Base-by-base conservation (phyloP, 2,329 filamentous ascomycete genomes). In the Trichoderma koningii region DNA sequence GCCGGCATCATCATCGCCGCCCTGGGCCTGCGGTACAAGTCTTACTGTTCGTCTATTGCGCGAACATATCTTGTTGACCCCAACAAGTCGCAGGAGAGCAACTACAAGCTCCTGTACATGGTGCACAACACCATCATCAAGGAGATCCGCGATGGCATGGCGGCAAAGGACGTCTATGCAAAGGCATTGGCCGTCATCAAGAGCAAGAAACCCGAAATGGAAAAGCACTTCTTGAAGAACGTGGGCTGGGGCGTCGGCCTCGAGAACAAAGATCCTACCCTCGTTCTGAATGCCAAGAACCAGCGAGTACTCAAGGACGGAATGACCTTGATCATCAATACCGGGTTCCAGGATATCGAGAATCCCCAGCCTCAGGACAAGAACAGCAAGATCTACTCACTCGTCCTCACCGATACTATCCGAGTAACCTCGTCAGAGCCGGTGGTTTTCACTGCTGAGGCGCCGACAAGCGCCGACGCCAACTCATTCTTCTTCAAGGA, bases 401-500 rank as follows among this genome's bases (percentile, higher is more conserved):
- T 99, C 70, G 85, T 97, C 55, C 86, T 99, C 53, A 93, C 91
- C 1, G 95, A 99, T 77, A 99, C 96, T 0, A 89, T 99, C 51
- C 92, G 95, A 71, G 92, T 97, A 56, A 91, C 90, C 12, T 82
- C 86, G 6, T 80, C 80, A n/a, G 92, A 96, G 57, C 86, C 90
- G 0, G 89, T 93, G 38, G 88, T 97, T 30, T 98, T 99, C 79
- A 99, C 95, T 19, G 93, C 92, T 66, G 93, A 97, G 74, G 93
- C 94, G 0, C 89, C 93, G 2, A 91, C 91, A 30, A 94, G 97
- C 73, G 87, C 96, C 66, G 95, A 98, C 72, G 93, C 93, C 4
- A 94, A 94, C 45, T 97, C 94, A 0, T 99, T 99, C 82, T 98
- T 97, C 80, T 99, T 99, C 82, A 96, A 97, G 74, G 94, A 98